Conservation (phyloP, 768 basidiomycete species). For the Pulveroboletus frians region DNA sequence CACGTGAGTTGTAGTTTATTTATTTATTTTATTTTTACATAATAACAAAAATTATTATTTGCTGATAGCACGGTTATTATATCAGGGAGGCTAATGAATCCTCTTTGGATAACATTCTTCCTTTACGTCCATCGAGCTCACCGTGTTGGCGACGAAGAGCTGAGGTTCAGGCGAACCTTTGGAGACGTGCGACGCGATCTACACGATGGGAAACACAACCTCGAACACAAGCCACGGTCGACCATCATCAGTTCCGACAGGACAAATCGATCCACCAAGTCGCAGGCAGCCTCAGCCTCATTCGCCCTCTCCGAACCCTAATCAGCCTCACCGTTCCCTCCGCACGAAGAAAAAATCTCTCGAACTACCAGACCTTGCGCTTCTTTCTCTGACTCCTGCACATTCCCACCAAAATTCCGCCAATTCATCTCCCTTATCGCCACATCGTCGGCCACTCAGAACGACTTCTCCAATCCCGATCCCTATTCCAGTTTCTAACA, state of each 20-base stretch:
- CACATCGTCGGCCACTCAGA: slow-evolving; percentile 36
- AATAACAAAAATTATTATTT: slow-evolving; percentile 8
- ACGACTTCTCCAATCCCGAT: slow-evolving; percentile 48
- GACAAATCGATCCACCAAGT: slow-evolving; percentile 23
- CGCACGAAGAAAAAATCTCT: slow-evolving; percentile 67
- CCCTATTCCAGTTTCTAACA: slow-evolving; percentile 36
- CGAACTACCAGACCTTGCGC: slow-evolving; percentile 69
- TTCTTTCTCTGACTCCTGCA: slow-evolving; percentile 43
- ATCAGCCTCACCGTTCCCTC: slow-evolving; percentile 53
- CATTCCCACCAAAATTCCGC: slow-evolving; percentile 33
- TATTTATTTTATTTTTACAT: slow-evolving; percentile 8
- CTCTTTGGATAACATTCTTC: slow-evolving; percentile 26
- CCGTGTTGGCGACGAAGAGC: slow-evolving; percentile 18
- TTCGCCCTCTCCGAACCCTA: slow-evolving; percentile 39
- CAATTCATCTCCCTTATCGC: slow-evolving; percentile 39
- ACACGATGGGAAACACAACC: slow-evolving; percentile 32
- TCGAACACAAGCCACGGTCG: slow-evolving; percentile 29
- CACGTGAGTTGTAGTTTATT: slow-evolving; percentile 6
- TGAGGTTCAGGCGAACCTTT: slow-evolving; percentile 8
- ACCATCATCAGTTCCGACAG: slow-evolving; percentile 21
- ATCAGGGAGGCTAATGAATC: slow-evolving; percentile 18
- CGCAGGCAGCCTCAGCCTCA: slow-evolving; percentile 19
- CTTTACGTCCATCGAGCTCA: slow-evolving; percentile 31
- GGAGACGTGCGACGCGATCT: slow-evolving; percentile 17
- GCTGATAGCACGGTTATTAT: slow-evolving; percentile 17